Conservation (phyloP, 2,329 filamentous ascomycete species). For the Fusarium annulatum region DNA sequence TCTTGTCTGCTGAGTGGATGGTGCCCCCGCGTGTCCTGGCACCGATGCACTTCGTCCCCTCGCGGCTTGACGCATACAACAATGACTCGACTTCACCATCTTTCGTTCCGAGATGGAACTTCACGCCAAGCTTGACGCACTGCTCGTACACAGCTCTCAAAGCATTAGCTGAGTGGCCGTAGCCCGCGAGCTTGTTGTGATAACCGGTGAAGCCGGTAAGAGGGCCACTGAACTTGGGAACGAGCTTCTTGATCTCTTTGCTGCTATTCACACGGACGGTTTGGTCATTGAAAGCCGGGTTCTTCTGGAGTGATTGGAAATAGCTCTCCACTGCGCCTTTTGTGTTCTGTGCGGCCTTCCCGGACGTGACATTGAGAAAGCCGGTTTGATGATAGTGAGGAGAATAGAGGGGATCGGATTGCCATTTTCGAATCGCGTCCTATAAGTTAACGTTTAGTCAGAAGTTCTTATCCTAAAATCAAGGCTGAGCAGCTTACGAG, state of each 20-base stretch:
- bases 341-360: conserved; percentile 15
- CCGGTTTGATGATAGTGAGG: conserved; percentile 30
- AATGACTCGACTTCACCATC: conserved; percentile 28
- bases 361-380: conserved; percentile 29
- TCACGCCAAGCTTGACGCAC: conserved; percentile 24
- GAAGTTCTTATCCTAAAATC: neutral
- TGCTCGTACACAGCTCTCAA: conserved; percentile 22
- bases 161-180: conserved; percentile 24
- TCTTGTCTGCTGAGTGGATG: conserved; percentile 26
- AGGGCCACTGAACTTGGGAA: conserved; percentile 21
- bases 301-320: conserved; percentile 19
- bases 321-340: conserved; percentile 27
- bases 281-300: conserved; percentile 23
- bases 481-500: neutral
- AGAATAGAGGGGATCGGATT: conserved; percentile 20
- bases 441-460: too few species aligned
- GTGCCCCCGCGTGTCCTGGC: conserved; percentile 8
- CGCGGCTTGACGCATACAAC: conserved; percentile 12
- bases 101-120: conserved; percentile 7
- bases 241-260: conserved; percentile 19
- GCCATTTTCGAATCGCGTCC: conserved; percentile 22
- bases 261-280: conserved; percentile 7
- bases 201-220: conserved; percentile 19
- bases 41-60: conserved; percentile 16
- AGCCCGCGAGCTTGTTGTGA: conserved; percentile 26